A percentile compares a stretch with the other conserved stretches of the same genome.
phyloP scores from a whole-genome alignment of 2,329 filamentous ascomycete species.

The Beauveria sp. region DNA sequence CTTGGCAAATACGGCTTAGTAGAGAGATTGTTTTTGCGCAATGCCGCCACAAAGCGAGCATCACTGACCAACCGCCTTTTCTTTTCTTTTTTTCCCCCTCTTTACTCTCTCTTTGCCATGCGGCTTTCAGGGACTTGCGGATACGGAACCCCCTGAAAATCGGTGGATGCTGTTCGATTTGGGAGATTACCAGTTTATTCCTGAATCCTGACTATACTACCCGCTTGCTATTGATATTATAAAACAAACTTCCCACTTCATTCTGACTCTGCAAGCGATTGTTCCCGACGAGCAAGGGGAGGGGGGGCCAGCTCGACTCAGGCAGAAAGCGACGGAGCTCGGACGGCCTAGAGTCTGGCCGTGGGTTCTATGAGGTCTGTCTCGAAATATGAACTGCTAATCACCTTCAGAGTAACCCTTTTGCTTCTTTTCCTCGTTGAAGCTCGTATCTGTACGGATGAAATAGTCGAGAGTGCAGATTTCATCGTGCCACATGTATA shows the following conservation, averaged over 20 bases:
- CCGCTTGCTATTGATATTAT: too few species aligned
- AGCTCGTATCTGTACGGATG: too few species aligned
- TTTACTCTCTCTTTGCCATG: too few species aligned
- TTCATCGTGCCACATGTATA: too few species aligned
- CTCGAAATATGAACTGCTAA: background rate
- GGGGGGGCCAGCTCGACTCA: background rate
- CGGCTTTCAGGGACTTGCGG: background rate
- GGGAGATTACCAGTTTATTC: background rate
- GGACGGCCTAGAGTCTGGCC: background rate
- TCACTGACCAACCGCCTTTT: background rate
- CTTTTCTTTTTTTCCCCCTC: background rate
- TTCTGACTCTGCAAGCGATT: background rate
- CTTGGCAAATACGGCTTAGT: too few species aligned
- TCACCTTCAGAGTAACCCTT: too few species aligned
- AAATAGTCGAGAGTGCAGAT: too few species aligned
- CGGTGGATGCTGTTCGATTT: background rate
- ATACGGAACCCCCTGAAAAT: background rate
- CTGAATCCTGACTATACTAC: too few species aligned
- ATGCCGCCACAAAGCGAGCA: slow-evolving; percentile 8
- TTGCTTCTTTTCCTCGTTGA: background rate
- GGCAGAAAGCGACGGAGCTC: background rate
- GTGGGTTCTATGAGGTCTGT: background rate
- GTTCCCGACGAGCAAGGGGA: background rate
- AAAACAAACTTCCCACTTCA: background rate
- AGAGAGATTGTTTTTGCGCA: background rate